These are phyloP conservation scores for Trypanosoma avium DNA, from an alignment of 208 protist species.

Conservation along the genomic window DNA sequence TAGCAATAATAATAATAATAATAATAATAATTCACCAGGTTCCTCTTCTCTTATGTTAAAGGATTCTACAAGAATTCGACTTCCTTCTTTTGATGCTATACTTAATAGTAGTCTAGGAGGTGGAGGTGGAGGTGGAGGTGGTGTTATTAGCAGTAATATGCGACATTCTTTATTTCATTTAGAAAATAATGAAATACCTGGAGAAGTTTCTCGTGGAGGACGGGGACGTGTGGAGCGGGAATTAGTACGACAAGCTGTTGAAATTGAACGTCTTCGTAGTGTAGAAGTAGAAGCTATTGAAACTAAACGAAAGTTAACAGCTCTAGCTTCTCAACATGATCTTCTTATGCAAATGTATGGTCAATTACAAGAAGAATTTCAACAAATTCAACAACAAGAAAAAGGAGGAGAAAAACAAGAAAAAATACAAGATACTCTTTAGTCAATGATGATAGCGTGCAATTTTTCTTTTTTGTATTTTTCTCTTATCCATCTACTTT, in stretches of 20 bases:
- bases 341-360: conserved; percentile 83
- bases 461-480: no score
- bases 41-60: neutral
- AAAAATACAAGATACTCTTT: neutral
- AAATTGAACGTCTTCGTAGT: conserved; percentile 60
- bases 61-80: neutral
- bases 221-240: conserved; percentile 62
- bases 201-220: conserved; percentile 2
- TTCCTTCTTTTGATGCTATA: neutral
- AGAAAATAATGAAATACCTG: neutral
- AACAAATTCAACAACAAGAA: conserved; percentile 8
- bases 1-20: conserved; percentile 8
- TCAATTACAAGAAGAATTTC: conserved; percentile 63
- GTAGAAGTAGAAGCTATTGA: conserved; percentile 29
- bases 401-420: neutral
- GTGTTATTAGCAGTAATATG: neutral
- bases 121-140: no score
- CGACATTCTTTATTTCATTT: conserved; percentile 3
- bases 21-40: conserved; percentile 1
- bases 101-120: neutral
- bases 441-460: neutral
- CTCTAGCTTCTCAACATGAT: conserved; percentile 59
- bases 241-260: conserved; percentile 67
- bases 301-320: conserved; percentile 29
- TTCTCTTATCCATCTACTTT: conserved; percentile 4